These are phyloP conservation scores for Rauvolfia tetraphylla DNA, from an alignment of 257 asterid genomes.

Conservation along the genomic window DNA sequence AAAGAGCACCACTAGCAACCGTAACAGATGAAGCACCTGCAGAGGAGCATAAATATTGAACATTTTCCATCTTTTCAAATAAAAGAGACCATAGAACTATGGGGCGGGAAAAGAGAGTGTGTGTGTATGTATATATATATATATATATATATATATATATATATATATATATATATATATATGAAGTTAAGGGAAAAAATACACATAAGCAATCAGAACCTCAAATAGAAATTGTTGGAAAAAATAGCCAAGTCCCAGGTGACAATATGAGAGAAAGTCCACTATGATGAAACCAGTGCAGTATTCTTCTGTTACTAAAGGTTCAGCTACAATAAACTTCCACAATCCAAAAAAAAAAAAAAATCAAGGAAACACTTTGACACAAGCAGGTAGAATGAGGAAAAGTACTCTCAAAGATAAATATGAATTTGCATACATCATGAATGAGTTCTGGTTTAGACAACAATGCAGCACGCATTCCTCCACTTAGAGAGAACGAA, in stretches of 20 bases:
- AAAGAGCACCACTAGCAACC: too few relatives aligned
- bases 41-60: slow-evolving; percentile 14
- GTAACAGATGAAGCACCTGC: slow-evolving; percentile 92
- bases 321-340: too few relatives aligned
- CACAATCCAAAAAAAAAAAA: too few relatives aligned
- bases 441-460: slow-evolving; percentile 88
- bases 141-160: too few relatives aligned
- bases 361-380: too few relatives aligned
- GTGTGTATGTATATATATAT: too few relatives aligned
- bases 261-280: background rate
- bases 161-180: too few relatives aligned
- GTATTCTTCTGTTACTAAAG: background rate
- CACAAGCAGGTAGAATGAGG: too few relatives aligned
- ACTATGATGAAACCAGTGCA: background rate
- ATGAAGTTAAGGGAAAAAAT: too few relatives aligned
- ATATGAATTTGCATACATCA: slow-evolving; percentile 49
- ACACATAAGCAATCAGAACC: background rate
- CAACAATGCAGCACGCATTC: slow-evolving; percentile 97
- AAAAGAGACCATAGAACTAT: slow-evolving; percentile 4
- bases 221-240: background rate
- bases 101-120: background rate
- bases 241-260: background rate
- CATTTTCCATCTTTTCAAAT: slow-evolving; percentile 4
- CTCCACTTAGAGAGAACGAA: slow-evolving; percentile 88
- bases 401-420: slow-evolving; percentile 1